phyloP scores from a whole-genome alignment of 805 yeast genomes.

The Sugiyamaella americana region DNA sequence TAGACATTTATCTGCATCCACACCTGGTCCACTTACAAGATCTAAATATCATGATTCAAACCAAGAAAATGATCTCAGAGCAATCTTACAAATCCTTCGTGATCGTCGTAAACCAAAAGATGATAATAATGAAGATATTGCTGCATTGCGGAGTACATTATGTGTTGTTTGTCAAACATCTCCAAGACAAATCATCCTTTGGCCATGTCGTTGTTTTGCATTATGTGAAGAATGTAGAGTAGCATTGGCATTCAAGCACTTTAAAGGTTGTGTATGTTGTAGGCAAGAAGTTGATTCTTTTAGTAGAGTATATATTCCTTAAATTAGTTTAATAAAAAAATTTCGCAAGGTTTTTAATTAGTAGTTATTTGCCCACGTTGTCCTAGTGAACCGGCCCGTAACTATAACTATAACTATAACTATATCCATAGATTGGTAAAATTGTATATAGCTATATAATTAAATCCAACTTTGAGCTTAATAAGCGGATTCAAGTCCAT shows the following conservation, averaged over 20 bases:
- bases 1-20: constrained; percentile 24
- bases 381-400: no score
- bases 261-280: constrained; percentile 80
- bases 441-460: no score
- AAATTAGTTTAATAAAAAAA: no score
- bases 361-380: no score
- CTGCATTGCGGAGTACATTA: constrained; percentile 21
- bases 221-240: constrained; percentile 80
- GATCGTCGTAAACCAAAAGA: constrained; percentile 12
- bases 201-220: constrained; percentile 93
- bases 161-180: constrained; percentile 82
- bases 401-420: no score
- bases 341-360: no score
- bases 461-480: no score
- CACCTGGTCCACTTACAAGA: constrained; percentile 10
- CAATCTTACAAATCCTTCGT: constrained; percentile 9
- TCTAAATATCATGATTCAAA: constrained; percentile 4
- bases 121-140: constrained; percentile 1
- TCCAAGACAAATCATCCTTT: constrained; percentile 68
- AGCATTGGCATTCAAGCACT: constrained; percentile 63
- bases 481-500: no score
- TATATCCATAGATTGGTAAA: no score
- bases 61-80: constrained; percentile 8
- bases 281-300: constrained; percentile 65
- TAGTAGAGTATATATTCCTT: constrained; percentile 55